phyloP scores from a whole-genome alignment of 2,329 filamentous ascomycete species.

The Periglandula ipomoeae region DNA sequence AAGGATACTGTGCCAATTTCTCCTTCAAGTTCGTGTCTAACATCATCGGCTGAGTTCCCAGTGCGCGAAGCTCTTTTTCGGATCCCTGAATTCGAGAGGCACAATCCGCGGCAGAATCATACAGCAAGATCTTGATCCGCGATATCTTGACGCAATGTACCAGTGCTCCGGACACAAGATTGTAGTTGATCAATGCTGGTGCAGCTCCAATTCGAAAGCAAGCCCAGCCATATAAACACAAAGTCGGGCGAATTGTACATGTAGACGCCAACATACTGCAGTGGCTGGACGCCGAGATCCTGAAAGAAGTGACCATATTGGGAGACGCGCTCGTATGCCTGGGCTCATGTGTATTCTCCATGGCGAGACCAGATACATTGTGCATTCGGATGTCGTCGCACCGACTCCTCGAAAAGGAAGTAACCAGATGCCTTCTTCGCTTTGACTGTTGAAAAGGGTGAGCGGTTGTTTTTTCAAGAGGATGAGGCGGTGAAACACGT shows the following conservation, averaged over 20 bases:
- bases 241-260: conserved; percentile 8
- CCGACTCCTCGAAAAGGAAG: conserved; percentile 5
- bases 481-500: not conserved
- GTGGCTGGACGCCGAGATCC: conserved; percentile 1
- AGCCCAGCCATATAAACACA: conserved; percentile 6
- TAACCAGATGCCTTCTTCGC: conserved; percentile 6
- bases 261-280: conserved; percentile 7
- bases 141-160: conserved; percentile 6
- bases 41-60: not conserved
- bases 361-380: conserved; percentile 9
- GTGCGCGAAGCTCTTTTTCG: not conserved
- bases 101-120: conserved; percentile 5
- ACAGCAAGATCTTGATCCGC: conserved; percentile 1
- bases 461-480: not conserved
- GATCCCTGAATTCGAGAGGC: conserved; percentile 1
- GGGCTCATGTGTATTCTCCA: conserved; percentile 6
- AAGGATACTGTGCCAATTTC: conserved; percentile 2
- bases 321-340: conserved; percentile 5
- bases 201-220: conserved; percentile 10
- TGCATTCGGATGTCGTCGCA: not conserved
- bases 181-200: conserved; percentile 8
- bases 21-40: conserved; percentile 1
- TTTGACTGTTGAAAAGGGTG: not conserved
- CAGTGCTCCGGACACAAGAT: conserved; percentile 5
- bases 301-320: conserved; percentile 10